A percentile compares a stretch with the other conserved stretches of the same genome.
Evolutionary conservation across 2,329 filamentous ascomycete genomes (phyloP).

Genomic region (Ploettnerulaceae sp.): DNA sequence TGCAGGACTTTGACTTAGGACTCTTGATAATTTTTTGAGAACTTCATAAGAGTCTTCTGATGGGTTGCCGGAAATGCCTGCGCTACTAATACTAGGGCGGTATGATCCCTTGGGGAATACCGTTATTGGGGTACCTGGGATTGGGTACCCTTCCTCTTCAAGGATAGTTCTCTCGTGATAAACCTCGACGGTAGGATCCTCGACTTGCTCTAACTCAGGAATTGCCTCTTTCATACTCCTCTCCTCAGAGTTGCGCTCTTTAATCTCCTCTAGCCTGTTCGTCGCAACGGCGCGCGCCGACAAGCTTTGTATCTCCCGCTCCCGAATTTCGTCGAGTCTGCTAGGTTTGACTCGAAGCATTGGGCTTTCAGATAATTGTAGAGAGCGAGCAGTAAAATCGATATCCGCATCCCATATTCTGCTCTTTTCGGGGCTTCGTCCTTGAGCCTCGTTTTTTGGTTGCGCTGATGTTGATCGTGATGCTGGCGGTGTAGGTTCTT

Average conservation of each 20-base stretch:
- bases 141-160: constrained; percentile 25
- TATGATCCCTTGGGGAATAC: constrained; percentile 17
- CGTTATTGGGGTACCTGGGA: constrained; percentile 22
- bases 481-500: constrained; percentile 21
- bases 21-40: constrained; percentile 17
- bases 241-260: constrained; percentile 24
- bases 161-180: constrained; percentile 24
- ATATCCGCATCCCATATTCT: constrained; percentile 27
- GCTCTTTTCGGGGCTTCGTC: constrained; percentile 15
- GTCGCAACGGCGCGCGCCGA: constrained; percentile 21
- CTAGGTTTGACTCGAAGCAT: constrained; percentile 22
- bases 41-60: constrained; percentile 16
- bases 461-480: constrained; percentile 23
- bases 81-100: constrained; percentile 1
- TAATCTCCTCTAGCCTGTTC: constrained; percentile 24
- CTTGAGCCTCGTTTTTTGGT: constrained; percentile 10
- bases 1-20: constrained; percentile 15
- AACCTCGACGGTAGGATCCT: constrained; percentile 8
- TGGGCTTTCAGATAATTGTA: constrained; percentile 27
- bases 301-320: constrained; percentile 21
- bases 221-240: constrained; percentile 2
- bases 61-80: background rate
- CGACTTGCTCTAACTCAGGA: background rate
- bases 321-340: constrained; percentile 25
- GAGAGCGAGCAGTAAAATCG: constrained; percentile 29